Percentiles rank a stretch among this genome's conserved stretches.
phyloP scores from a whole-genome alignment of 768 basidiomycete species.

The Xerocomellus intermedius region DNA sequence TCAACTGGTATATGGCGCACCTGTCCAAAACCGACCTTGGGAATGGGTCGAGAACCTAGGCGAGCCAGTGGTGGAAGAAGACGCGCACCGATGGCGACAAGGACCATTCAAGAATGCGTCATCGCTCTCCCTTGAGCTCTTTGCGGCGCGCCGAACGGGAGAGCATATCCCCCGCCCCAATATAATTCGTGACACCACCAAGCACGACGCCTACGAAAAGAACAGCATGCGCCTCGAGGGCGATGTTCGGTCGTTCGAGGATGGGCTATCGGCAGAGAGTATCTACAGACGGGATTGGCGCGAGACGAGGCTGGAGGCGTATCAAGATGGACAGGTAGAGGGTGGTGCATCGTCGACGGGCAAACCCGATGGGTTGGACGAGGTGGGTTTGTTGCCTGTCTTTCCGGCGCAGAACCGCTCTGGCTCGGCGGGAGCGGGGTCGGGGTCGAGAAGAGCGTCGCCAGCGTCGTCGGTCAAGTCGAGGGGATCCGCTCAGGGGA shows the following conservation, averaged over 20 bases:
- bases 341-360: conserved; percentile 1
- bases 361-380: conserved; percentile 31
- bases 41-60: conserved; percentile 84
- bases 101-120: conserved; percentile 62
- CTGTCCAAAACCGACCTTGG: conserved; percentile 77
- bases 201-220: conserved; percentile 22
- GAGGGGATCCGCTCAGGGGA: conserved; percentile 30
- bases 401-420: conserved; percentile 19
- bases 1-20: conserved; percentile 43
- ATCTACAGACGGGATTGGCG: conserved; percentile 76
- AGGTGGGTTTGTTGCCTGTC: conserved; percentile 27
- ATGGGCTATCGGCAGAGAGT: conserved; percentile 59
- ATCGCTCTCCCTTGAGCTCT: conserved; percentile 71
- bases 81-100: conserved; percentile 40
- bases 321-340: conserved; percentile 15
- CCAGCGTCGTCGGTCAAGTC: conserved; percentile 53
- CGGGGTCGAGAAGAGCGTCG: conserved; percentile 40
- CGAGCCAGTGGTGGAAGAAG: conserved; percentile 39
- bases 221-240: conserved; percentile 34
- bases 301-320: conserved; percentile 52
- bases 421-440: conserved; percentile 9
- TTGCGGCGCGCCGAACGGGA: conserved; percentile 63
- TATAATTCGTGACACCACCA: not conserved
- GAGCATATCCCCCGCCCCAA: conserved; percentile 41
- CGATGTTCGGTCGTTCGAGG: conserved; percentile 61